These are phyloP conservation scores for Cudoniella acicularis DNA, from an alignment of 495 filamentous ascomycete species.

Conservation along the genomic window DNA sequence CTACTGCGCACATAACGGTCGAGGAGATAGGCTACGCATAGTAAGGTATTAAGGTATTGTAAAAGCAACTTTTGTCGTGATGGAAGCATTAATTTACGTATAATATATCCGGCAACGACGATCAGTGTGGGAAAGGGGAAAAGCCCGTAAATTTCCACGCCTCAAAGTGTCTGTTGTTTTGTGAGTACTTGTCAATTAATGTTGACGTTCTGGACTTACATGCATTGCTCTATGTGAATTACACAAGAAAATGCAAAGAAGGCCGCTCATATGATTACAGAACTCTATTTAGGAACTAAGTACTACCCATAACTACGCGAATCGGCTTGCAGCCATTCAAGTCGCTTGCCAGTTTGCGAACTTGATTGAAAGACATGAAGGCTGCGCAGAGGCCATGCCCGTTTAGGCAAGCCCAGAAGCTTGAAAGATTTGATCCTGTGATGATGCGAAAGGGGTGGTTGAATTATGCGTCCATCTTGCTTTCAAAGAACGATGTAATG, in stretches of 20 bases:
- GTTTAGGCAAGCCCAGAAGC: neutral
- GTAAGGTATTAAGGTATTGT: neutral
- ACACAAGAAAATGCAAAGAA: neutral
- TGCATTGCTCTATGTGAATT: neutral
- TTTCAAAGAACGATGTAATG: neutral
- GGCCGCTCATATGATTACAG: neutral
- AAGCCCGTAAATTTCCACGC: neutral
- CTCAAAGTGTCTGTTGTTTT: neutral
- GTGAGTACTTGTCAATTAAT: neutral
- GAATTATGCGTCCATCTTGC: neutral
- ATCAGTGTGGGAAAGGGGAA: neutral
- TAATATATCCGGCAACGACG: neutral
- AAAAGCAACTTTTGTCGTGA: neutral
- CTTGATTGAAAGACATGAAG: too few relatives aligned
- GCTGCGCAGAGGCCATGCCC: too few relatives aligned
- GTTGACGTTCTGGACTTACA: neutral
- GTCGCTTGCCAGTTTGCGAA: neutral
- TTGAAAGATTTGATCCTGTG: neutral
- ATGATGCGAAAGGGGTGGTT: neutral
- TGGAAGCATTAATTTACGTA: neutral
- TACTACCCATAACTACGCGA: neutral
- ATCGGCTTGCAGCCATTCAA: neutral
- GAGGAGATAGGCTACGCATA: neutral
- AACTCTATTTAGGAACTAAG: neutral
- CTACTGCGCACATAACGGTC: too few relatives aligned